phyloP scores from a whole-genome alignment of 495 filamentous ascomycete species.

The Lentithecium fluviatile region DNA sequence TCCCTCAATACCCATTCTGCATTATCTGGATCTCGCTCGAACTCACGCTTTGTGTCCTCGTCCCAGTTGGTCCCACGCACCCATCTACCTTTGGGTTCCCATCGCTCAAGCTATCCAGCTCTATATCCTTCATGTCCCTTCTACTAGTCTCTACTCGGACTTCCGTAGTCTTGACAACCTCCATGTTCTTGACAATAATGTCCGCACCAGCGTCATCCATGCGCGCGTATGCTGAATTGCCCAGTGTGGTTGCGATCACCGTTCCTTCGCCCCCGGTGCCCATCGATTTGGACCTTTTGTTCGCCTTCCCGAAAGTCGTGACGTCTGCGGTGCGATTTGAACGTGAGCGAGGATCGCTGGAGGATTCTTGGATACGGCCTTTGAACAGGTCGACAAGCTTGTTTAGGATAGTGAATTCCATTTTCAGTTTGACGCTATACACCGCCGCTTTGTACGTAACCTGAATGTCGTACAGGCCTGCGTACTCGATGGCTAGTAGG shows the following conservation, averaged over 20 bases:
- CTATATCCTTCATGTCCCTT: neutral
- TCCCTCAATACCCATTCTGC: neutral
- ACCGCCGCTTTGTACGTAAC: constrained; percentile 40
- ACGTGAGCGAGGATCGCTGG: neutral
- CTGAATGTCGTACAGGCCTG: constrained; percentile 37
- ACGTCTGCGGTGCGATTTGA: neutral
- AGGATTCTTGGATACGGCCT: constrained; percentile 12
- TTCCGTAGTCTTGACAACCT: constrained; percentile 23
- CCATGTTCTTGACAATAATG: neutral
- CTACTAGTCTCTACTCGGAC: neutral
- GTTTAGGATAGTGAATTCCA: constrained; percentile 47
- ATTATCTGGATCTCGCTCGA: neutral
- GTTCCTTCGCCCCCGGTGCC: neutral
- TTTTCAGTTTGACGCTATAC: constrained; percentile 44
- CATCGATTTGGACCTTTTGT: neutral
- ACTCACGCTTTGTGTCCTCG: neutral
- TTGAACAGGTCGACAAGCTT: constrained; percentile 25
- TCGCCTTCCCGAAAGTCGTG: neutral
- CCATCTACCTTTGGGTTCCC: neutral
- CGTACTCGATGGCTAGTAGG: constrained; percentile 35
- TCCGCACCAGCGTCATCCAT: constrained; percentile 11
- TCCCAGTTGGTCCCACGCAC: too few relatives aligned
- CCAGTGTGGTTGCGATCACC: neutral
- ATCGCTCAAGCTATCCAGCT: neutral
- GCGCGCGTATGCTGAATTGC: constrained; percentile 15